phyloP scores from a whole-genome alignment of 108 stramenopile genomes.

The Nitzschia putrida region DNA sequence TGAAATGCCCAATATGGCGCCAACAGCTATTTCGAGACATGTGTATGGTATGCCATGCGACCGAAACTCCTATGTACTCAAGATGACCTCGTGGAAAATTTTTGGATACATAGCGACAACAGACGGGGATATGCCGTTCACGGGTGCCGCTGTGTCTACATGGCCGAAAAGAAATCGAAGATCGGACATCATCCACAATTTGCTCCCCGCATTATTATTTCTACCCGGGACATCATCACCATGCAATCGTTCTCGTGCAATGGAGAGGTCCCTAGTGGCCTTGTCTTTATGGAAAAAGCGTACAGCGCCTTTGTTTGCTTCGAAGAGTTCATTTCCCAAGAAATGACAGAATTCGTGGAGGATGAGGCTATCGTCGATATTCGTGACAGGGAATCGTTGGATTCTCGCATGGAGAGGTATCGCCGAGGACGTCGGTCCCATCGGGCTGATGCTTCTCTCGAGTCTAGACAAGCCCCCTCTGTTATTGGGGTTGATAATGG shows the following conservation, averaged over 20 bases:
- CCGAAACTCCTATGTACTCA: no score
- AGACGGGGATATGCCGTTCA: no score
- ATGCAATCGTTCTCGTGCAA: neutral
- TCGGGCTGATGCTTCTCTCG: neutral
- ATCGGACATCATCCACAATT: no score
- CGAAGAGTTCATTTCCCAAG: slow-evolving; percentile 3
- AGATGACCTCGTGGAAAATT: no score
- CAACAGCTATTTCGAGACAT: no score
- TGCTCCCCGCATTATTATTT: no score
- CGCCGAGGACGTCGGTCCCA: neutral
- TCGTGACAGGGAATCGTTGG: neutral
- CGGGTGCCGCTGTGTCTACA: no score
- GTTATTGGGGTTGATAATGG: neutral
- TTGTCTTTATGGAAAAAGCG: neutral
- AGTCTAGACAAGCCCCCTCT: neutral
- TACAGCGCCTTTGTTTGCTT: neutral
- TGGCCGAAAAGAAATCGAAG: no score
- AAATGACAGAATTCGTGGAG: neutral
- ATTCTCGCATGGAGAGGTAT: neutral
- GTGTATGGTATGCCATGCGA: no score
- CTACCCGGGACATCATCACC: no score
- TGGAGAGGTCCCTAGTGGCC: neutral
- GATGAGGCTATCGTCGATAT: neutral
- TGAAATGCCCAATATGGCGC: no score
- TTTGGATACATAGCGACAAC: no score